Base-by-base conservation (phyloP, 1,139 yeast species). In the Lizanozyma gosingica region DNA sequence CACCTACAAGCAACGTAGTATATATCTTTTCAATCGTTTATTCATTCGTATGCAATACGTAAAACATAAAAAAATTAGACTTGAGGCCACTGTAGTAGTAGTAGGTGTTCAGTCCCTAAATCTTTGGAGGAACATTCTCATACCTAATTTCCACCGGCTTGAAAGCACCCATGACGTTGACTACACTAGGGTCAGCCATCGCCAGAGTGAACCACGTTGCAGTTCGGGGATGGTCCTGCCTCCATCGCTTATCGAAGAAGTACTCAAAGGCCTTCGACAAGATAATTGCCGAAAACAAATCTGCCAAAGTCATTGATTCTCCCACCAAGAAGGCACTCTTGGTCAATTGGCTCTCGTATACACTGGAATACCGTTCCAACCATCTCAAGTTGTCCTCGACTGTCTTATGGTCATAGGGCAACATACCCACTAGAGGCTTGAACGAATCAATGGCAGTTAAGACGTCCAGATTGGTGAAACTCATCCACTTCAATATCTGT, bases 161-260 rank as follows among this genome's bases (percentile, higher is more conserved):
- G 49, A 56, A 55, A 42, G 57, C 63, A 41, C 59, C 60, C 39
- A 63, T 44, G 41, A 58, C 56, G 40, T 55, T 55, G 46, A 54
- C 54, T 44, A 67, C 53, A 53, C 58, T 64, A 46, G 78, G 78
- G 54, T 78, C 71, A 47, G 73, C 65, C 54, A 63, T 67, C 45
- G 90, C 69, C 43, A 95, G 84, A 59, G 73, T 74, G 76, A 72
- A 88, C 96, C 96, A 90, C 74, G 96, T 83, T 66, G 78, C 68
- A 57, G 78, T 60, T 56, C 75, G 74, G 48, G 96, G 95, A 75
- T 80, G 80, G 45, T 71, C 55, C 51, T 72, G 67, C 67, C 88
- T 80, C 90, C 92, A 34, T 14, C 17, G 16, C 11, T 15, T 11
- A 34, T 11, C 36, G 15, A 34, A 34, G 17, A 34, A 15, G 17